Conservation (phyloP, 2,329 filamentous ascomycete species). For the Aspergillus sclerotialis region DNA sequence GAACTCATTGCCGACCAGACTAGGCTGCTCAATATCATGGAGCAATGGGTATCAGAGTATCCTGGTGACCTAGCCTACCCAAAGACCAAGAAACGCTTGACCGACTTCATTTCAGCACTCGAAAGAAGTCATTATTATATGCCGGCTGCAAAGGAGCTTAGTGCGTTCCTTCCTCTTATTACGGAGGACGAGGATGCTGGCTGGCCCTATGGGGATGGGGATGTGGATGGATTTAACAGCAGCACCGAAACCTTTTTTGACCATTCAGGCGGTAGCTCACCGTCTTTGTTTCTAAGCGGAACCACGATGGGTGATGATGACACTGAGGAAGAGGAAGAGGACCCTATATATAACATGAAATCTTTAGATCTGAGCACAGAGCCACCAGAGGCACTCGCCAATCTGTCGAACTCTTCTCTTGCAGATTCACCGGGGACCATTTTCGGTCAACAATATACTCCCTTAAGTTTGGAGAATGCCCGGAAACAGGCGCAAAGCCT, state of each 20-base stretch:
- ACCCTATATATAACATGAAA: slow-evolving; percentile 32
- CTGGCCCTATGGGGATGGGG: slow-evolving; percentile 79
- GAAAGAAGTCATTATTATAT: slow-evolving; percentile 73
- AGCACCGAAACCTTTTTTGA: slow-evolving; percentile 35
- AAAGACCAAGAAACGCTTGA: slow-evolving; percentile 62
- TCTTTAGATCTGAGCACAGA: slow-evolving; percentile 34
- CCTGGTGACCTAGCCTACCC: slow-evolving; percentile 87
- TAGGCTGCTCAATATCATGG: slow-evolving; percentile 73
- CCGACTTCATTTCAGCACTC: slow-evolving; percentile 69
- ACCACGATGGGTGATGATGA: slow-evolving; percentile 14
- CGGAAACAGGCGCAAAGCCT: slow-evolving; percentile 69
- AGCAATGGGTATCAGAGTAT: slow-evolving; percentile 83
- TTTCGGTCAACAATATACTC: slow-evolving; percentile 36
- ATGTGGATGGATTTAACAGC: slow-evolving; percentile 40
- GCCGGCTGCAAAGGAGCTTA: slow-evolving; percentile 78
- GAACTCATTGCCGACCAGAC: slow-evolving; percentile 75
- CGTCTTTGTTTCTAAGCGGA: slow-evolving; percentile 24
- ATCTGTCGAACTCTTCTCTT: slow-evolving; percentile 34
- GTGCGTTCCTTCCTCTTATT: slow-evolving; percentile 66
- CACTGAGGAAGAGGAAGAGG: slow-evolving; percentile 27
- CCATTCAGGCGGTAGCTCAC: slow-evolving; percentile 35
- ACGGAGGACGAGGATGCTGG: slow-evolving; percentile 84
- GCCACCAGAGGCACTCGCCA: slow-evolving; percentile 28
- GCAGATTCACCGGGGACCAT: slow-evolving; percentile 32
- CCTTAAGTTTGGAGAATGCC: slow-evolving; percentile 57